phyloP scores from a whole-genome alignment of 257 asterid species.

The Parsonsia alboflavescens region DNA sequence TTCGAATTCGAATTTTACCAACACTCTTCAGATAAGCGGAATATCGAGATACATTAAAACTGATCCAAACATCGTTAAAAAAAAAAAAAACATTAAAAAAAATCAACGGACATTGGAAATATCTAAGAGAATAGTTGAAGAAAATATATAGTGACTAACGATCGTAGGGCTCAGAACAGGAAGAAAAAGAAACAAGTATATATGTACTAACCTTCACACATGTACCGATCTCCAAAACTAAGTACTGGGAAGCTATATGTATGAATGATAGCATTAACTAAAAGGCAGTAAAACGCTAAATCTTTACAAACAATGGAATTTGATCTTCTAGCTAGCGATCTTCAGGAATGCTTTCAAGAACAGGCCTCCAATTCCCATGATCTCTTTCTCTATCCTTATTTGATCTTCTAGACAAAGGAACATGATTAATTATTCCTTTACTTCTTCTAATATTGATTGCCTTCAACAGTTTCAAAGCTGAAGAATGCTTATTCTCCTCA shows the following conservation, averaged over 20 bases:
- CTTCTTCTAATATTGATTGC: conserved; percentile 9
- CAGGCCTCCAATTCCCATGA: conserved; percentile 21
- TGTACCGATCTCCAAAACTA: background rate
- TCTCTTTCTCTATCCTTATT: background rate
- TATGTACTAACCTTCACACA: background rate
- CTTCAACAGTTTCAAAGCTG: conserved; percentile 15
- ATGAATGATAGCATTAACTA: background rate
- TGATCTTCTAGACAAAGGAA: background rate
- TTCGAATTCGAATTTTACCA: too few species aligned
- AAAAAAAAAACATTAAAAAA: too few species aligned
- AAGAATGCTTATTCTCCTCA: conserved; percentile 4
- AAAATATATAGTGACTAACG: too few species aligned
- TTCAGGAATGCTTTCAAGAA: conserved; percentile 27
- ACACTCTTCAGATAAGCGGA: too few species aligned
- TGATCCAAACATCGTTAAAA: too few species aligned
- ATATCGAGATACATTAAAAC: too few species aligned
- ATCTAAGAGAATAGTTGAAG: too few species aligned
- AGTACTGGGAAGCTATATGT: background rate
- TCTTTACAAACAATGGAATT: background rate
- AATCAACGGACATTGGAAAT: too few species aligned
- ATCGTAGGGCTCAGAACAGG: too few species aligned
- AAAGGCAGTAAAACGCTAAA: background rate
- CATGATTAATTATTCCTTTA: background rate
- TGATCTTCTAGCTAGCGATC: background rate
- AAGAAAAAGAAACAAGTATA: background rate